A percentile compares a stretch with the other conserved stretches of the same genome.
phyloP scores from a whole-genome alignment of 2,329 filamentous ascomycete species.

The Podosphaera leucotricha region DNA sequence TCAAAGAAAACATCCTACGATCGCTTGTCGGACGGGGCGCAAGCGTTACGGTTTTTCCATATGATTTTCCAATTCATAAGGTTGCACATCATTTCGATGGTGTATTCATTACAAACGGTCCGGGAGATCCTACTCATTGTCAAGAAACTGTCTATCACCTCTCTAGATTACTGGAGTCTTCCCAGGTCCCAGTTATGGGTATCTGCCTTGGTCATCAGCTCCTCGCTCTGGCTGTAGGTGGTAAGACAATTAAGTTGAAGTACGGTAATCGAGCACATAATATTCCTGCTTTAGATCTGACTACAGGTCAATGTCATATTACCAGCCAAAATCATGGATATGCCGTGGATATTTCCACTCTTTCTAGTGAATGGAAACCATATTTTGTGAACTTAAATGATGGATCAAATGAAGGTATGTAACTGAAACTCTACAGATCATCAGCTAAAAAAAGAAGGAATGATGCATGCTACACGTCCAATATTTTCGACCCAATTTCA shows the following conservation, averaged over 20 bases:
- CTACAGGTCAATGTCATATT: slow-evolving; percentile 94
- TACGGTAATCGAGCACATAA: slow-evolving; percentile 98
- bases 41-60: slow-evolving; percentile 80
- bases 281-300: slow-evolving; percentile 87
- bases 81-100: slow-evolving; percentile 82
- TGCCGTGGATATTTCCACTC: slow-evolving; percentile 59
- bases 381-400: slow-evolving; percentile 97
- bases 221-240: slow-evolving; percentile 68
- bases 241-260: slow-evolving; percentile 85
- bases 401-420: slow-evolving; percentile 89
- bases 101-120: slow-evolving; percentile 93
- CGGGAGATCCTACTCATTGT: slow-evolving; percentile 79
- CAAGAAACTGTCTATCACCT: slow-evolving; percentile 61
- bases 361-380: slow-evolving; percentile 68
- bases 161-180: slow-evolving; percentile 48
- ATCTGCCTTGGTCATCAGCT: slow-evolving; percentile 93
- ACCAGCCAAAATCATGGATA: slow-evolving; percentile 98
- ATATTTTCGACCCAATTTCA: slow-evolving; percentile 99
- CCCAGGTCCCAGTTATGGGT: slow-evolving; percentile 72
- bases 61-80: slow-evolving; percentile 58
- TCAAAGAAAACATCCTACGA: slow-evolving; percentile 95
- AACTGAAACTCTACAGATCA: too few relatives aligned
- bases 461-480: slow-evolving; percentile 62
- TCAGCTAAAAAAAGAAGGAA: slow-evolving; percentile 30
- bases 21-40: slow-evolving; percentile 81